A percentile compares a stretch with the other conserved stretches of the same genome.
Conservation (phyloP, 306 rosid genomes). For the Delonix regia region DNA sequence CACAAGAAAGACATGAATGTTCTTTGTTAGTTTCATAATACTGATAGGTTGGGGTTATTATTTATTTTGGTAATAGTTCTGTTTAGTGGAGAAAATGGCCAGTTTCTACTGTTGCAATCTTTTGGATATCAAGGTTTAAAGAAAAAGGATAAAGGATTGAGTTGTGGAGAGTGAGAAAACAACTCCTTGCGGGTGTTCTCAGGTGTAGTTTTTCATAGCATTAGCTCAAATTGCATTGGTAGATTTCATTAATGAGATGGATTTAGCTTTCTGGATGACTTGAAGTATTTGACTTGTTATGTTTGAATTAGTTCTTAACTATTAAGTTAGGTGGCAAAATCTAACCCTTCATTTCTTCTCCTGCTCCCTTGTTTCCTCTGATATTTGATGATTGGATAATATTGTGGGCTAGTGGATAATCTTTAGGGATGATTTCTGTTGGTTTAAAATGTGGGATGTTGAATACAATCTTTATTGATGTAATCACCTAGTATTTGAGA, state of each 20-base stretch:
- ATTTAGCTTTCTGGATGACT: background rate
- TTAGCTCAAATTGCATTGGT: background rate
- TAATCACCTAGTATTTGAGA: background rate
- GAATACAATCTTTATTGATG: background rate
- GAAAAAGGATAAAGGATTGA: background rate
- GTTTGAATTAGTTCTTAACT: background rate
- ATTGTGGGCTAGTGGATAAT: background rate
- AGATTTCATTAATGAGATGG: too few species aligned
- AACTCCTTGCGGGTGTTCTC: background rate
- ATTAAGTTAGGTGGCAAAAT: background rate
- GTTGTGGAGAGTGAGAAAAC: background rate
- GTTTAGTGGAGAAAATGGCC: background rate
- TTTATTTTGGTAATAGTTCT: background rate
- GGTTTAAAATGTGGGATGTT: slow-evolving; percentile 4
- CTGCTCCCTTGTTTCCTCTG: background rate
- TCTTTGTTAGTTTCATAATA: background rate
- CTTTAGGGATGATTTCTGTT: slow-evolving; percentile 7
- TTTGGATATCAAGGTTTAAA: background rate
- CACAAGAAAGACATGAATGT: background rate
- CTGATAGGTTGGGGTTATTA: background rate
- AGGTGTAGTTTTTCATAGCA: background rate
- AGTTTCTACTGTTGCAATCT: background rate
- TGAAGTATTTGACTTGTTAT: slow-evolving; percentile 3
- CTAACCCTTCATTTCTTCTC: background rate
- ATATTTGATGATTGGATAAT: background rate